Base-by-base conservation (phyloP, 352 stramenopile species). In the Globisporangium canariense region DNA sequence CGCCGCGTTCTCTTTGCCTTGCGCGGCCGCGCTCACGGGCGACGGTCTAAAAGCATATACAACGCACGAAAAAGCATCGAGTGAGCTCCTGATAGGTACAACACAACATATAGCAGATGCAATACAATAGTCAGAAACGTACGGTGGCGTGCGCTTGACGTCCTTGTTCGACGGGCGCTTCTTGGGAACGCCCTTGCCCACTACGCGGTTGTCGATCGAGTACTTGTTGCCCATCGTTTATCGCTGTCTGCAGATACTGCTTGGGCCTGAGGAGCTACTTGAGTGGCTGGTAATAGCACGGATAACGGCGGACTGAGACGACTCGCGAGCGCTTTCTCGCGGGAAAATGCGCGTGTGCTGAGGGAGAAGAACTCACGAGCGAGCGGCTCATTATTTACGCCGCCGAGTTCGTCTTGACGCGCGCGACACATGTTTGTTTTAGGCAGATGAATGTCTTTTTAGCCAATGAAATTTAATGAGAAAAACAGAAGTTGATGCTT, bases 201-300 rank as follows among this genome's bases (percentile, higher is more conserved):
- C 59, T 3, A 52, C 34, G 59, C 59, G 59, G 38, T 57, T 58
- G 59, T 65, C 59, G 30, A 65, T 28, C 20, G 59, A 65, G 59
- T 65, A 65, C 25, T 65, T 65, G 59, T 50, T 65, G 20, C 59
- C 59, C 59, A 65, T 65, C 16, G 16, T 36, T 8, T 36, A 36
- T 8, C 8, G 38, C 38, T 28, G 25, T 43, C 38, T 43, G 25
- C 25, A 28, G 25, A 28, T 28, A 1, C 25, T 28, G 34, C 2
- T 40, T 40, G 34, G 34, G 2, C 10, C 34, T 13, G 7, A 40
- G 34, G 34, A 40, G 10, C 34, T 28, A 40, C 34, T 13, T 7
- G 34, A 40, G 34, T 40, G 34, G 34, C 34, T 40, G 25, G 25
- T 28, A 28, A 28, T 28, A 28, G 25, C 25, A 40, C 34, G 3